Percentiles rank a stretch among this genome's conserved stretches.
phyloP scores from a whole-genome alignment of 345 rosid genomes.

The Gynandropsis gynandra region DNA sequence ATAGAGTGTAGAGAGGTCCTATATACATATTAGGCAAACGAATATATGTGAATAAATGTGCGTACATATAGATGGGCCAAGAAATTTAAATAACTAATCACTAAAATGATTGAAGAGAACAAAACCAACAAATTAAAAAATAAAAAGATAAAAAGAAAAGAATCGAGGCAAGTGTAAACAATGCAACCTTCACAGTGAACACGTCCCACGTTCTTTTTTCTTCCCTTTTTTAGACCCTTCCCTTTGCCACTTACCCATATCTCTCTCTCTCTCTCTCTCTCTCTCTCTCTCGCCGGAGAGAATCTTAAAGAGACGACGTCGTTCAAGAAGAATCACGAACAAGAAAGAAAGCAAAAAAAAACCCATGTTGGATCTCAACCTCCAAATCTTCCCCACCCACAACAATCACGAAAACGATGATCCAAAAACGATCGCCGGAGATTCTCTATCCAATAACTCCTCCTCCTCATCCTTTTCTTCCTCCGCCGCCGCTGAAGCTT shows the following conservation, averaged over 20 bases:
- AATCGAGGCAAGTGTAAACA: background rate
- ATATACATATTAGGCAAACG: too few species aligned
- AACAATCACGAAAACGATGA: conserved; percentile 12
- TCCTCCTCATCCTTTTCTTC: too few species aligned
- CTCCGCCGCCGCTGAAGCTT: conserved; percentile 20
- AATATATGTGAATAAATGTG: too few species aligned
- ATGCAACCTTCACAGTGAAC: conserved; percentile 6
- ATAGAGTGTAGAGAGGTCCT: too few species aligned
- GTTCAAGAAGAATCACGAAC: background rate
- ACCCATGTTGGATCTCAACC: conserved; percentile 23
- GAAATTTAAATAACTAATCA: too few species aligned
- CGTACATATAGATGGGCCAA: too few species aligned
- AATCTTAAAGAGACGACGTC: background rate
- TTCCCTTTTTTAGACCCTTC: background rate
- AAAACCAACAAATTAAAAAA: too few species aligned
- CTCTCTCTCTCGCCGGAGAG: conserved; percentile 4
- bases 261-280: conserved; percentile 4
- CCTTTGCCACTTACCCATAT: too few species aligned
- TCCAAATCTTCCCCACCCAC: conserved; percentile 14
- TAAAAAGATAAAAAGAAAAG: conserved; percentile 12
- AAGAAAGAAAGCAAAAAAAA: background rate
- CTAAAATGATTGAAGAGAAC: too few species aligned
- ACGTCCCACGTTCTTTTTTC: conserved; percentile 13
- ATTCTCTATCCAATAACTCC: background rate
- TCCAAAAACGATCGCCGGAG: conserved; percentile 5